These are phyloP conservation scores for Gentiana dahurica DNA, from an alignment of 257 asterid genomes.

Conservation along the genomic window DNA sequence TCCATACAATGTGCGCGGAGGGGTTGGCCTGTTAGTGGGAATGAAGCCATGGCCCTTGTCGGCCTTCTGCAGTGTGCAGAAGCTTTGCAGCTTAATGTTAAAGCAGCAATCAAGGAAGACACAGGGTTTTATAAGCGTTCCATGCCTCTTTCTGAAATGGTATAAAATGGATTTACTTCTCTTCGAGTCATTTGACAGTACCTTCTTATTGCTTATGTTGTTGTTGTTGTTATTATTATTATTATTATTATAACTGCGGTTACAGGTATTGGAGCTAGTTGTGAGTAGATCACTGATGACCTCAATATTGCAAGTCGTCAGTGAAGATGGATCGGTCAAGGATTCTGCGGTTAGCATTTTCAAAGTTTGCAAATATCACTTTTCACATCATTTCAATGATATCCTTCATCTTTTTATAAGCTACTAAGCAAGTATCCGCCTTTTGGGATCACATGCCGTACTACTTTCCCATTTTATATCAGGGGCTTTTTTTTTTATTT, in stretches of 20 bases:
- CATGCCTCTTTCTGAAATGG: slow-evolving; percentile 86
- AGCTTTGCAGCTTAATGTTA: slow-evolving; percentile 56
- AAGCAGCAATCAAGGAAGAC: slow-evolving; percentile 76
- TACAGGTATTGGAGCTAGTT: slow-evolving; percentile 70
- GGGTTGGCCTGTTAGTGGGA: slow-evolving; percentile 58
- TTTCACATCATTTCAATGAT: no score
- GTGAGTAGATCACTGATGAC: slow-evolving; percentile 45
- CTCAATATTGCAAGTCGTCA: slow-evolving; percentile 63
- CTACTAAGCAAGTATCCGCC: no score
- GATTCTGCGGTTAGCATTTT: slow-evolving; percentile 72
- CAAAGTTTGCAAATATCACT: no score
- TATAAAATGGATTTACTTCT: slow-evolving; percentile 16
- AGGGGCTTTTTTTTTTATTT: no score
- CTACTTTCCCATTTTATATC: no score
- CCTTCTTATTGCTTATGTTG: slow-evolving; percentile 1
- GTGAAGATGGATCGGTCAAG: slow-evolving; percentile 91
- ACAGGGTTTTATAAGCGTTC: slow-evolving; percentile 57
- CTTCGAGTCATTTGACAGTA: background rate
- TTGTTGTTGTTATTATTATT: slow-evolving; percentile 6
- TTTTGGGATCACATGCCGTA: no score
- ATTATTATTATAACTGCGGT: background rate
- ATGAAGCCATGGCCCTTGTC: slow-evolving; percentile 65
- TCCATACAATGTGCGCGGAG: slow-evolving; percentile 51
- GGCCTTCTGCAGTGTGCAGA: slow-evolving; percentile 52
- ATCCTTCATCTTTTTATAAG: no score